Base-by-base conservation (phyloP, 352 stramenopile genomes). In the Aphanomyces cochlioides region DNA sequence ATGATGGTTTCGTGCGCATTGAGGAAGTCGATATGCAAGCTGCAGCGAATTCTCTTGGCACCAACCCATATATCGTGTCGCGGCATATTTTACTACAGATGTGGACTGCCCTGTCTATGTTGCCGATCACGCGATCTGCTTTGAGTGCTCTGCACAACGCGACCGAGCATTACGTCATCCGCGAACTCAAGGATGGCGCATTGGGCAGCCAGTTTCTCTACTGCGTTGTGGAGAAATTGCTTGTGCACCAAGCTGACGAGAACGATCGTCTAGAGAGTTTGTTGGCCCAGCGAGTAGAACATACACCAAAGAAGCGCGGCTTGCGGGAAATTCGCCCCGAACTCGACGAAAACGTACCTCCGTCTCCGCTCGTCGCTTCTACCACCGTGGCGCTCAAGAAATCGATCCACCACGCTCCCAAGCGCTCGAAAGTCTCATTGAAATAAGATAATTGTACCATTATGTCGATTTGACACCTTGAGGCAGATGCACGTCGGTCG, bases 81-180 rank as follows among this genome's bases (percentile, higher is more conserved):
- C 78, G 85, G 21, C 76, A 86, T 59, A 72, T 76, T 3, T 90
- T 93, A n/a, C 60, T 78, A n/a, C 59, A 74, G 3, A 43, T 92
- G n/a, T 87, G 69, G 21, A 59, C 78, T 1, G 72, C 89, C 15
- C 66, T 66, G 13, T 72, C 79, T 37, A 71, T 70, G 36, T n/a
- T 88, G 8, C 72, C 78, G 7, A 88, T 93, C 69, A 89, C 75
- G 54, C 77, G 82, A 0, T 84, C 90, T 6, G 87, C 84, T 3
- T 72, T 93, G 7, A 93, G 84, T 50, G 85, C 83, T 5, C 69
- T 95, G 7, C 87, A 95, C 72, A 95, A 90, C 41, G 78, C 80
- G 5, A 76, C 77, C 2, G 87, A 95, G 75, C 84, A 92, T 63
- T 87, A 84, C 61, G 64, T 95, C 37, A 75, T 90, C 45, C 75